Percentiles rank a stretch among this genome's conserved stretches.
phyloP scores from a whole-genome alignment of 148 eudicot species.

The Cornus controversa region DNA sequence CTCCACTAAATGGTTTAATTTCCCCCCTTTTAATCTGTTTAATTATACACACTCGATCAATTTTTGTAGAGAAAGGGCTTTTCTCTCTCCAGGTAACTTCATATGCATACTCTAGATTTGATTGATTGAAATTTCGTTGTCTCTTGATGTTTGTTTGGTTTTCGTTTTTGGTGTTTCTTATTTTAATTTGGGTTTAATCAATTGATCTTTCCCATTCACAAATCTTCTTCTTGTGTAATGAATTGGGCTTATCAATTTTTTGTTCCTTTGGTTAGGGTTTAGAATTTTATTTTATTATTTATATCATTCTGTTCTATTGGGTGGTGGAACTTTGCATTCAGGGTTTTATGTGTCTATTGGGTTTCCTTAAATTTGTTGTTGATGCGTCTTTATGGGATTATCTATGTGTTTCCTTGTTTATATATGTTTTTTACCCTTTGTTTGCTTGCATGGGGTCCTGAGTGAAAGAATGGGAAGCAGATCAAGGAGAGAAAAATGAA shows the following conservation, averaged over 20 bases:
- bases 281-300: neutral
- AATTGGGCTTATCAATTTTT: too few relatives aligned
- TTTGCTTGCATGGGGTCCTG: too few relatives aligned
- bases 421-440: too few relatives aligned
- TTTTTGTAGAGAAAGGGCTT: neutral
- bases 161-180: too few relatives aligned
- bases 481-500: too few relatives aligned
- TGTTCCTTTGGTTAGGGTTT: neutral
- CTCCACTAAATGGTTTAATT: too few relatives aligned
- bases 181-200: neutral
- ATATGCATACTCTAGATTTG: too few relatives aligned
- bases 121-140: neutral
- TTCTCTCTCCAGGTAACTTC: neutral
- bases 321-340: neutral
- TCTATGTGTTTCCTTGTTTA: neutral
- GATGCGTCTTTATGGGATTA: neutral
- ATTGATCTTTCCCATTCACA: neutral
- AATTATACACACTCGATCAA: neutral
- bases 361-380: neutral
- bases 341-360: neutral
- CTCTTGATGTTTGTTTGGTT: too few relatives aligned
- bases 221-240: neutral
- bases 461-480: too few relatives aligned
- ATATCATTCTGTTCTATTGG: neutral
- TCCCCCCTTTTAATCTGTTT: too few relatives aligned